Percentiles rank a stretch among this genome's conserved stretches.
These are phyloP conservation scores for Botrytis galanthina DNA, from an alignment of 2,329 filamentous ascomycete genomes.

Conservation along the genomic window DNA sequence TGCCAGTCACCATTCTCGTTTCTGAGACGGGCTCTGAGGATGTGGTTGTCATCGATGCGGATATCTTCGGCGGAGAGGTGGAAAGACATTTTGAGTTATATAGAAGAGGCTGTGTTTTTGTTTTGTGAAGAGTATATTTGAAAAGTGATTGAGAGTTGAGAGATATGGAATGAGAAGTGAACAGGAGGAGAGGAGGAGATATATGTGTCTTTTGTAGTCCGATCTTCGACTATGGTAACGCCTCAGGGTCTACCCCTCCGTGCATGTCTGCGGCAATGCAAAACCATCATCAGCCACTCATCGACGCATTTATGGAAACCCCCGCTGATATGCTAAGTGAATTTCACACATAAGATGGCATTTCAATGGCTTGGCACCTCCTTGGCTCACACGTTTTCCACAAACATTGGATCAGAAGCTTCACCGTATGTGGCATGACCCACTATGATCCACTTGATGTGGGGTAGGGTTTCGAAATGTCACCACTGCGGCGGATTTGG, in stretches of 20 bases:
- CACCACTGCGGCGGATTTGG: neutral
- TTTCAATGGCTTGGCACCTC: conserved; percentile 3
- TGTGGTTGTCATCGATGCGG: conserved; percentile 47
- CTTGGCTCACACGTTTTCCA: conserved; percentile 15
- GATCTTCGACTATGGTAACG: neutral
- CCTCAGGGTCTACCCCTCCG: conserved; percentile 15
- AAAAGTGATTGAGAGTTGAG: neutral
- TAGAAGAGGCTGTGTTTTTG: conserved; percentile 35
- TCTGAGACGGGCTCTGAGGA: conserved; percentile 51
- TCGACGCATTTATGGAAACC: neutral
- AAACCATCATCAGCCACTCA: conserved; percentile 8
- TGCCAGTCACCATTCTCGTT: conserved; percentile 45
- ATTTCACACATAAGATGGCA: neutral
- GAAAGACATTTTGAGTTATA: conserved; percentile 50
- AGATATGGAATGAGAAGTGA: neutral
- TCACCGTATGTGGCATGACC: conserved; percentile 4
- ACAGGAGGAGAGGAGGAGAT: neutral
- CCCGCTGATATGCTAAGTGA: neutral
- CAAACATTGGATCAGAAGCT: conserved; percentile 11
- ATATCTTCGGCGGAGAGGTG: conserved; percentile 49
- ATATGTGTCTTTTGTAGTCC: conserved; percentile 12
- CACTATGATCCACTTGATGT: neutral
- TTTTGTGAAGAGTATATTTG: neutral
- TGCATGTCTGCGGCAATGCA: neutral
- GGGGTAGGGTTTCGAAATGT: conserved; percentile 5